A percentile compares a stretch with the other conserved stretches of the same genome.
Conservation (phyloP, 176 grass and related monocot genomes). For the Guadua angustifolia region DNA sequence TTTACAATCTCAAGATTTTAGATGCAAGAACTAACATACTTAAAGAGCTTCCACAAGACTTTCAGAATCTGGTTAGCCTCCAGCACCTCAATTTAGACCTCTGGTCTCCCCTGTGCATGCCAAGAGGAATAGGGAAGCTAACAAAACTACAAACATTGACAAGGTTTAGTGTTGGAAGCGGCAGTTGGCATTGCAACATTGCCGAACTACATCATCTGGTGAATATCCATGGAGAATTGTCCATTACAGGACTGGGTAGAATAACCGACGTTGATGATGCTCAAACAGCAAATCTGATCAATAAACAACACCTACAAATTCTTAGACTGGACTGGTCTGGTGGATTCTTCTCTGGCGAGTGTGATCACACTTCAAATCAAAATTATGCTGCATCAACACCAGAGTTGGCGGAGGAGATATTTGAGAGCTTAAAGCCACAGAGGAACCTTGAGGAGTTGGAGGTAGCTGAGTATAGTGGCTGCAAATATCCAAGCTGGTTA, state of each 20-base stretch:
- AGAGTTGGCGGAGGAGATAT: constrained; percentile 40
- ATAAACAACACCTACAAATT: constrained; percentile 36
- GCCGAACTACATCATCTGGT: constrained; percentile 54
- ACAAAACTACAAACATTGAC: constrained; percentile 49
- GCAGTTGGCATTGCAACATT: constrained; percentile 40
- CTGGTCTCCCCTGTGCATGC: constrained; percentile 41
- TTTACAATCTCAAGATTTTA: constrained; percentile 55
- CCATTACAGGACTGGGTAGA: constrained; percentile 39
- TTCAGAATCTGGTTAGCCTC: constrained; percentile 47
- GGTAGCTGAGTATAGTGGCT: constrained; percentile 40
- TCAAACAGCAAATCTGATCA: constrained; percentile 45
- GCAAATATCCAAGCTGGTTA: constrained; percentile 52
- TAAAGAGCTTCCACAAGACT: constrained; percentile 43
- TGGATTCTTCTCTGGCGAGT: constrained; percentile 36
- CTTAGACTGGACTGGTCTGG: constrained; percentile 42
- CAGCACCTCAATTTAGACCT: constrained; percentile 44
- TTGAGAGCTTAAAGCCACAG: constrained; percentile 55
- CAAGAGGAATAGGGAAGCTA: constrained; percentile 50
- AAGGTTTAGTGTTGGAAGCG: constrained; percentile 37
- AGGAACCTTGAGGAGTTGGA: constrained; percentile 38
- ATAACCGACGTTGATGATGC: constrained; percentile 36
- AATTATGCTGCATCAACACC: background rate
- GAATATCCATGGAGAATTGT: constrained; percentile 45
- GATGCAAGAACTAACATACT: constrained; percentile 43
- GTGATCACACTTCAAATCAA: constrained; percentile 18